These are phyloP conservation scores for Lachancea nothofagi DNA, from an alignment of 805 yeast genomes.

Conservation along the genomic window DNA sequence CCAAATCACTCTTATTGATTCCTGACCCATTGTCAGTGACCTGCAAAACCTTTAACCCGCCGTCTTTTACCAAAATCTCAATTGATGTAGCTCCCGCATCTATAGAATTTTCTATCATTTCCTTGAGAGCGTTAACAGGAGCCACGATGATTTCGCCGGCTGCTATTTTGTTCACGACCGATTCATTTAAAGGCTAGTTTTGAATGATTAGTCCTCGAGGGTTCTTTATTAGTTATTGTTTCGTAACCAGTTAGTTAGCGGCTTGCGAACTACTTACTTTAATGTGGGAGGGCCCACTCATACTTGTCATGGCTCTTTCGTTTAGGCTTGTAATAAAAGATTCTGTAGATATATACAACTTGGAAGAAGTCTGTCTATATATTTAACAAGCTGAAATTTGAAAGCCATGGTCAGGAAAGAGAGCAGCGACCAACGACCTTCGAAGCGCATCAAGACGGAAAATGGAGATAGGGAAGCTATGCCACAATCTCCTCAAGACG, in stretches of 20 bases:
- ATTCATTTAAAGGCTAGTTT: conserved; percentile 44
- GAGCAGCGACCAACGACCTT: too few species aligned
- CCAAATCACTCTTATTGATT: conserved; percentile 63
- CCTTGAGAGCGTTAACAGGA: conserved; percentile 92
- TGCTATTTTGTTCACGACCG: conserved; percentile 85
- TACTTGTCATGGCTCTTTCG: neutral
- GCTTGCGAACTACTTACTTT: conserved; percentile 3
- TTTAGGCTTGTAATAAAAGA: neutral
- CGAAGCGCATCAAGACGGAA: too few species aligned
- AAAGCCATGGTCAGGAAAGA: too few species aligned
- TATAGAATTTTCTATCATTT: conserved; percentile 83
- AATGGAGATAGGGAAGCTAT: neutral
- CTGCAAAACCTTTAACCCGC: conserved; percentile 82
- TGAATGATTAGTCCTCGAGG: neutral
- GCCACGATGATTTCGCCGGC: conserved; percentile 96
- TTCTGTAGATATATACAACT: too few species aligned
- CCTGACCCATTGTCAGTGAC: conserved; percentile 89
- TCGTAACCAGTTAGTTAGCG: neutral
- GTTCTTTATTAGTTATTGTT: neutral
- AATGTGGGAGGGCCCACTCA: conserved; percentile 1
- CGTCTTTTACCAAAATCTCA: conserved; percentile 82
- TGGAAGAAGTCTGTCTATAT: too few species aligned
- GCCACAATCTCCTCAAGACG: neutral
- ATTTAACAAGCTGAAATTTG: too few species aligned
- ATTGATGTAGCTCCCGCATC: conserved; percentile 76